phyloP scores from a whole-genome alignment of 441 rosid genomes.

The Jatropha podagrica region DNA sequence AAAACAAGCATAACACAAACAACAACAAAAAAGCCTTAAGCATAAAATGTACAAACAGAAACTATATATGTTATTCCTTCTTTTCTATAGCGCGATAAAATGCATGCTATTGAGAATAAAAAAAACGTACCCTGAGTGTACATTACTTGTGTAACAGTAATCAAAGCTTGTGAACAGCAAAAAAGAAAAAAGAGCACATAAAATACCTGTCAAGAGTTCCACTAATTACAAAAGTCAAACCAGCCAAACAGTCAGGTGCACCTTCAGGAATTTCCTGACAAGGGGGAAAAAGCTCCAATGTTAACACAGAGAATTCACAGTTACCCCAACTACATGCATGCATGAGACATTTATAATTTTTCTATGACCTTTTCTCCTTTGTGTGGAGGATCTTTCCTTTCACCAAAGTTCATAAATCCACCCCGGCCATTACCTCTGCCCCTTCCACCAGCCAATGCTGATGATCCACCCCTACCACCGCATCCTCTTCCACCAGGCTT shows the following conservation, averaged over 20 bases:
- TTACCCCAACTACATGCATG: constrained; percentile 2
- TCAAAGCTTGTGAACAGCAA: constrained; percentile 4
- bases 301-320: constrained; percentile 17
- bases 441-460: constrained; percentile 64
- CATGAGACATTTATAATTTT: constrained; percentile 10
- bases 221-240: constrained; percentile 90
- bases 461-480: constrained; percentile 72
- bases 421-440: constrained; percentile 94
- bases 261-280: constrained; percentile 98
- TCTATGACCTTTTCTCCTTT: constrained; percentile 91
- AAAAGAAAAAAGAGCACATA: constrained; percentile 13
- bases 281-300: constrained; percentile 9
- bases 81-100: background rate
- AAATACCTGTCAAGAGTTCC: constrained; percentile 98
- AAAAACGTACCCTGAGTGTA: background rate
- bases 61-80: background rate
- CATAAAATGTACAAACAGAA: constrained; percentile 7
- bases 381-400: constrained; percentile 97
- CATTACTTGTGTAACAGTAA: constrained; percentile 6
- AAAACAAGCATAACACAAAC: too few relatives aligned
- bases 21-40: background rate
- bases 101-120: background rate
- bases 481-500: constrained; percentile 84
- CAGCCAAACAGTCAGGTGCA: constrained; percentile 78
- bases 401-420: constrained; percentile 93